Conservation (phyloP, 2,329 filamentous ascomycete species). For the Zymoseptoria brevis region DNA sequence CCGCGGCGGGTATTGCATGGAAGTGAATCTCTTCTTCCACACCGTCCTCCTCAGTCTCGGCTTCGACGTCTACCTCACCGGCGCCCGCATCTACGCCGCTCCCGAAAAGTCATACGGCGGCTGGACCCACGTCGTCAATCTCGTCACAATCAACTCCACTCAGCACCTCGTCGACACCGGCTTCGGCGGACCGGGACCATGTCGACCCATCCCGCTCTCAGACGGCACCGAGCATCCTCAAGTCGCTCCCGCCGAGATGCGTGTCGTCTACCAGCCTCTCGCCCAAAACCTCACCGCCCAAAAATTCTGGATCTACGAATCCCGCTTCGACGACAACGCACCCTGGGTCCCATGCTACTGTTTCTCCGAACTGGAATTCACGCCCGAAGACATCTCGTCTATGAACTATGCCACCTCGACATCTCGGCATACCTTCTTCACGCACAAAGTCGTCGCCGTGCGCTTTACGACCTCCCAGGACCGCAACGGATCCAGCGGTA, state of each 20-base stretch:
- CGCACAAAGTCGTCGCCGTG: conserved; percentile 45
- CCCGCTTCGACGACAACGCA: conserved; percentile 27
- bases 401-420: conserved; percentile 52
- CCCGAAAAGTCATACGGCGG: conserved; percentile 12
- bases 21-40: conserved; percentile 49
- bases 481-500: conserved; percentile 8
- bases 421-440: conserved; percentile 46
- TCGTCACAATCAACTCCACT: conserved; percentile 27
- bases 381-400: conserved; percentile 50
- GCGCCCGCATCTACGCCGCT: conserved; percentile 30
- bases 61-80: conserved; percentile 37
- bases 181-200: conserved; percentile 32
- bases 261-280: conserved; percentile 14
- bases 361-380: conserved; percentile 59
- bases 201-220: conserved; percentile 32
- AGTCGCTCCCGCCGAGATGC: conserved; percentile 15
- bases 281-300: conserved; percentile 21
- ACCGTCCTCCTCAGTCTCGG: conserved; percentile 45
- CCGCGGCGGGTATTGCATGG: conserved; percentile 55
- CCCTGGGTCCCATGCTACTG: conserved; percentile 56
- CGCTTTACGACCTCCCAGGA: conserved; percentile 18
- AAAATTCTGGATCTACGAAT: conserved; percentile 38
- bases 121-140: conserved; percentile 38
- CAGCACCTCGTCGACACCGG: conserved; percentile 35
- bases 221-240: conserved; percentile 9